Conservation (phyloP, 139 green algal genomes). For the Chlamydomonas asymmetrica region DNA sequence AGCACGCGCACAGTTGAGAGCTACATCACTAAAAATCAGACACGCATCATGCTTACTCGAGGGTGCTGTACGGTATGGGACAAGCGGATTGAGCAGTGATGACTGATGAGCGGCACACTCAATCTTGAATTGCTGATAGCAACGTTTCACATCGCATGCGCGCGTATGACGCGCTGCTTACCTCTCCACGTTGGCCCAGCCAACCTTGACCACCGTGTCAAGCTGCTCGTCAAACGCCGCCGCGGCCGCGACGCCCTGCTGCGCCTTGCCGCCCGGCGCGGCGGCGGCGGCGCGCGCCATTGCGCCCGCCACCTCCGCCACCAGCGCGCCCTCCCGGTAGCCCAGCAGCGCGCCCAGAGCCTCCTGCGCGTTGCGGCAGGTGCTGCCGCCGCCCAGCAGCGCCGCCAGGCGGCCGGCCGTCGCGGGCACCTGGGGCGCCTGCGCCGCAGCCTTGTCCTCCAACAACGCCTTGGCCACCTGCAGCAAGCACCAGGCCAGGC, state of each 20-base stretch:
- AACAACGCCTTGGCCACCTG: conserved; percentile 53
- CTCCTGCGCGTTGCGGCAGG: conserved; percentile 6
- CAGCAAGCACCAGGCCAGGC: background rate
- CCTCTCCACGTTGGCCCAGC: conserved; percentile 73
- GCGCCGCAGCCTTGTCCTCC: conserved; percentile 33
- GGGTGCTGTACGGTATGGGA: too few relatives aligned
- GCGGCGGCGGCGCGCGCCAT: conserved; percentile 48
- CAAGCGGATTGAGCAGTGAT: too few relatives aligned
- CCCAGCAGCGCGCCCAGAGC: conserved; percentile 51
- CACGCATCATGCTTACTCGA: too few relatives aligned
- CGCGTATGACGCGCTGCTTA: too few relatives aligned
- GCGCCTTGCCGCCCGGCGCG: conserved; percentile 11
- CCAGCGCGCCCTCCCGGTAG: conserved; percentile 36
- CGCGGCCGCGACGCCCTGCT: conserved; percentile 27
- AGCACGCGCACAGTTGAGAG: too few relatives aligned
- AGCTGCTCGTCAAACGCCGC: conserved; percentile 65
- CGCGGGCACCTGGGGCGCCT: background rate
- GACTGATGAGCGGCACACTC: too few relatives aligned
- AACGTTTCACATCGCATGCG: too few relatives aligned
- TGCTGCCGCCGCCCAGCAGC: conserved; percentile 4
- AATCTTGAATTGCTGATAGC: too few relatives aligned
- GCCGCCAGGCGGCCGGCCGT: too few relatives aligned
- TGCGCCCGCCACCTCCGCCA: conserved; percentile 31
- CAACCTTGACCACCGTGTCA: conserved; percentile 72
- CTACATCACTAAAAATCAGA: too few relatives aligned